These are phyloP conservation scores for Mycena chlorophos DNA, from an alignment of 768 basidiomycete genomes.

Conservation along the genomic window DNA sequence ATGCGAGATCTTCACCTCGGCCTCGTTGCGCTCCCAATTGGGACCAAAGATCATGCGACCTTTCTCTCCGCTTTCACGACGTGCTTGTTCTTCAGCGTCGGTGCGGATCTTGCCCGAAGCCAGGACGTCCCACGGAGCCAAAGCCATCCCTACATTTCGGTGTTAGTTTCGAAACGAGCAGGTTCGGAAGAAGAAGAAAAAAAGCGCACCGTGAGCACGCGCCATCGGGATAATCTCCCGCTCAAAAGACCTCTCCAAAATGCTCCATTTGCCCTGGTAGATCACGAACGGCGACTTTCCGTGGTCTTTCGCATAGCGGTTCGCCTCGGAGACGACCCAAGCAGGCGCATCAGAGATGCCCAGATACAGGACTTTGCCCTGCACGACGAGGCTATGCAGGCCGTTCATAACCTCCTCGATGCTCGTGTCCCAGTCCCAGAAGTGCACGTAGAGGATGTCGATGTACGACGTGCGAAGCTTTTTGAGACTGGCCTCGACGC, in stretches of 20 bases:
- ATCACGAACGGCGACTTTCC: too few species aligned
- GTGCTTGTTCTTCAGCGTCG: slow-evolving; percentile 31
- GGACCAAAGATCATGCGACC: slow-evolving; percentile 34
- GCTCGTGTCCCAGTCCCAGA: slow-evolving; percentile 53
- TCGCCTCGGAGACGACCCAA: too few species aligned
- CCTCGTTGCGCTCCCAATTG: slow-evolving; percentile 48
- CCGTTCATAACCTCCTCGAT: slow-evolving; percentile 59
- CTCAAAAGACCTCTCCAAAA: too few species aligned
- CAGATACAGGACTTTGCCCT: too few species aligned
- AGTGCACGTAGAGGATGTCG: slow-evolving; percentile 48
- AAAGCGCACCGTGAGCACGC: too few species aligned
- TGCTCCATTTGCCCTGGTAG: too few species aligned
- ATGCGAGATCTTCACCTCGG: slow-evolving; percentile 42
- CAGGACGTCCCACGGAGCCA: slow-evolving; percentile 41
- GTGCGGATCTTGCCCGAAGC: slow-evolving; percentile 30
- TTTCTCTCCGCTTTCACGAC: slow-evolving; percentile 31
- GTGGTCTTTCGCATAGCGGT: too few species aligned
- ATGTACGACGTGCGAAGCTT: slow-evolving; percentile 48
- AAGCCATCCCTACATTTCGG: slow-evolving; percentile 35
- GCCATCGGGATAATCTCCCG: too few species aligned
- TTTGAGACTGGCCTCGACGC: slow-evolving; percentile 44
- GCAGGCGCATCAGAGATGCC: too few species aligned
- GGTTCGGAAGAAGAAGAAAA: too few species aligned
- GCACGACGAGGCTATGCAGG: slow-evolving; percentile 53
- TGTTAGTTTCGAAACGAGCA: too few species aligned